Percentiles rank a stretch among this genome's conserved stretches.
phyloP scores from a whole-genome alignment of 2,329 filamentous ascomycete genomes.

The Nemania sp. region DNA sequence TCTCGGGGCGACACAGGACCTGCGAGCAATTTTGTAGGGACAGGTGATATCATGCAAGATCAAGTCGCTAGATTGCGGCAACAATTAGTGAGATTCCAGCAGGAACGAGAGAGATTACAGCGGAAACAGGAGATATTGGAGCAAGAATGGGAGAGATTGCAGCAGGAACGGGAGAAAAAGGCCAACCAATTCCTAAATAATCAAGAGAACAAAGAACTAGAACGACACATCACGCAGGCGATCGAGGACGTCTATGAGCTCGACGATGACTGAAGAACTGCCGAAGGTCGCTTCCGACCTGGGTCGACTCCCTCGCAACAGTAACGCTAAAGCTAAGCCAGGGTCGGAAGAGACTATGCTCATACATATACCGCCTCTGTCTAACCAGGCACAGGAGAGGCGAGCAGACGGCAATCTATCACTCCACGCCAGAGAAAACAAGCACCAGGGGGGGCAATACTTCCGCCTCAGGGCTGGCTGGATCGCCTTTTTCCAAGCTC shows the following conservation, averaged over 20 bases:
- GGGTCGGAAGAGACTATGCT: not conserved
- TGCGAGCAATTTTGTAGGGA: not conserved
- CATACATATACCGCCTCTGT: not conserved
- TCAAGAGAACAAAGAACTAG: slow-evolving; percentile 15
- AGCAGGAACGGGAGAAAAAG: slow-evolving; percentile 21
- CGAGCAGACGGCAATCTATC: not conserved
- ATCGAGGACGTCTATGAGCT: not conserved
- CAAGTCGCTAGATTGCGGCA: slow-evolving; percentile 12
- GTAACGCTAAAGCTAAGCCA: not conserved
- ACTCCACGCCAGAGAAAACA: not conserved
- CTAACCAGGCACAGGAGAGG: not conserved
- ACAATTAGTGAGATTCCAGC: too few species aligned
- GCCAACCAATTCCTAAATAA: too few species aligned
- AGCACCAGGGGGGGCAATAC: not conserved
- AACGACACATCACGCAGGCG: slow-evolving; percentile 2
- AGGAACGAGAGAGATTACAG: slow-evolving; percentile 23
- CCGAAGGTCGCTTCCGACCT: slow-evolving; percentile 4
- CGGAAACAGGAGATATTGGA: slow-evolving; percentile 28
- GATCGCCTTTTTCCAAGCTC: not conserved
- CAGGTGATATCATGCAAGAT: slow-evolving; percentile 15
- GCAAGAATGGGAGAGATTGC: too few species aligned
- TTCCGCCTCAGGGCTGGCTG: slow-evolving; percentile 1
- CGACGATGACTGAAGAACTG: not conserved
- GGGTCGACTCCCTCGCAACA: not conserved
- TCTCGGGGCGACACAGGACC: not conserved